phyloP scores from a whole-genome alignment of 1,139 yeast genomes.

The Candida sanyaensis region DNA sequence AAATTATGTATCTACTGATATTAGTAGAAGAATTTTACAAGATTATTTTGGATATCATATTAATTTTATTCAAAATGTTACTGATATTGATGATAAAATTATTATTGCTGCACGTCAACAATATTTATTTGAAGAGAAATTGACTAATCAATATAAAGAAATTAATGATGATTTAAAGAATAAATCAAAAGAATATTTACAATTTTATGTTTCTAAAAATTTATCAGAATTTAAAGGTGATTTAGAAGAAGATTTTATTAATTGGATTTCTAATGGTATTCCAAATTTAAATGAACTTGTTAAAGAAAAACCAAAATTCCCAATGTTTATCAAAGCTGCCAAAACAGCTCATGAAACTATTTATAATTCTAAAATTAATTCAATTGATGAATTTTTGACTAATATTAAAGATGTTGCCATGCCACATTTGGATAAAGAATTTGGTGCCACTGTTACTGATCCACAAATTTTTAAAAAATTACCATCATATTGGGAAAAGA shows the following conservation, averaged over 20 bases:
- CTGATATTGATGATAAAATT: constrained; percentile 97
- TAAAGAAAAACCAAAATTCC: constrained; percentile 70
- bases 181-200: constrained; percentile 46
- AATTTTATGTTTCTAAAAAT: constrained; percentile 55
- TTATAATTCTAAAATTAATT: constrained; percentile 20
- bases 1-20: constrained; percentile 92
- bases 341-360: constrained; percentile 51
- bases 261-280: constrained; percentile 49
- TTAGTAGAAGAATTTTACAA: constrained; percentile 82
- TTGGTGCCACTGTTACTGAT: constrained; percentile 78
- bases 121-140: constrained; percentile 66
- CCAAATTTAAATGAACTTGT: constrained; percentile 53
- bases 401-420: constrained; percentile 72
- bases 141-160: constrained; percentile 31
- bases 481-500: constrained; percentile 88
- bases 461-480: constrained; percentile 80
- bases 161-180: constrained; percentile 39
- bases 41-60: constrained; percentile 91
- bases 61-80: constrained; percentile 89
- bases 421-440: constrained; percentile 67
- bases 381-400: constrained; percentile 41
- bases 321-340: constrained; percentile 79
- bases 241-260: constrained; percentile 38
- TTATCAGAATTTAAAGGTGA: constrained; percentile 43
- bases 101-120: constrained; percentile 92